Conservation (phyloP, 225 moss, liverwort and hornwort genomes). For the Asterella californica region DNA sequence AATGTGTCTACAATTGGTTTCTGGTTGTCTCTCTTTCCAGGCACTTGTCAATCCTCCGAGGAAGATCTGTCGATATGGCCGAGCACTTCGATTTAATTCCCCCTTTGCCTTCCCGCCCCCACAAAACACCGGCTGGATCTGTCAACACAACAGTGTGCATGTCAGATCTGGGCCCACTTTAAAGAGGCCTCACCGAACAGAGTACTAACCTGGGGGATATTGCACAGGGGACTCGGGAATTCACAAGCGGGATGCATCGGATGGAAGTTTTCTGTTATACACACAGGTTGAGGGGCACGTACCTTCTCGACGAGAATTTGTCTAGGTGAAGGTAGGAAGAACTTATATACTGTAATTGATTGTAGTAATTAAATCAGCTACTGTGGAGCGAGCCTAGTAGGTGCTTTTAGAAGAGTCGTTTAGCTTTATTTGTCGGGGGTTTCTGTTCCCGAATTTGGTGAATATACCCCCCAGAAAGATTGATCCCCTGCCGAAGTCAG, state of each 20-base stretch:
- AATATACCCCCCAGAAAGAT: not conserved
- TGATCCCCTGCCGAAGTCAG: not conserved
- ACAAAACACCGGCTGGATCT: not conserved
- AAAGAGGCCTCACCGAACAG: not conserved
- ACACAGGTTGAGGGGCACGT: not conserved
- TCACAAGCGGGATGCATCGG: not conserved
- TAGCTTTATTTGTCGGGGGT: not conserved
- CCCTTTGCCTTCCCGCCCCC: not conserved
- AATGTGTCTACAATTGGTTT: not conserved
- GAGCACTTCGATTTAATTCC: not conserved
- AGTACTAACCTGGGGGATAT: not conserved
- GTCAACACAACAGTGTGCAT: not conserved
- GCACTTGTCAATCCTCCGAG: not conserved
- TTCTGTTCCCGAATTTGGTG: not conserved
- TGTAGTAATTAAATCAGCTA: not conserved
- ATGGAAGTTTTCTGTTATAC: not conserved
- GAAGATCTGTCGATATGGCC: not conserved
- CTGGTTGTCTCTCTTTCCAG: not conserved
- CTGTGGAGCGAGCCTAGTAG: not conserved
- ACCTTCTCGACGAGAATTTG: not conserved
- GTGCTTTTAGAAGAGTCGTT: not conserved
- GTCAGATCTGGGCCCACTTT: not conserved
- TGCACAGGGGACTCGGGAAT: not conserved
- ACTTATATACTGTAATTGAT: not conserved
- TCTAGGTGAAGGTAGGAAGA: not conserved